A percentile compares a stretch with the other conserved stretches of the same genome.
These are phyloP conservation scores for Fusarium pininemorale DNA, from an alignment of 2,329 filamentous ascomycete species.

Conservation along the genomic window DNA sequence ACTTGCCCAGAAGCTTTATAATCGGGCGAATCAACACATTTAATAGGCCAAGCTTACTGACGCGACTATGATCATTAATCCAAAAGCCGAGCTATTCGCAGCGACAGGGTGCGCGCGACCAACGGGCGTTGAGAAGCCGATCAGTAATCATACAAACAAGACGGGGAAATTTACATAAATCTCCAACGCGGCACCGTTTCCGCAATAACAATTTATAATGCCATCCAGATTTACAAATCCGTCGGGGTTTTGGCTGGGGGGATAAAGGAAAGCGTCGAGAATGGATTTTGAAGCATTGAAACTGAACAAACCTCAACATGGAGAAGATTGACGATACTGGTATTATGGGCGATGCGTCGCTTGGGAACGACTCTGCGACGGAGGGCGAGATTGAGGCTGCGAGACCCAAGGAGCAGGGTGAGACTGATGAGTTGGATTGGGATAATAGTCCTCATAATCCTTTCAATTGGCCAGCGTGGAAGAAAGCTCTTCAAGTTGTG, in stretches of 20 bases:
- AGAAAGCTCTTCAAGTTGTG: constrained; percentile 51
- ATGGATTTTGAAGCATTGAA: background rate
- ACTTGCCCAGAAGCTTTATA: background rate
- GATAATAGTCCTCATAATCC: constrained; percentile 56
- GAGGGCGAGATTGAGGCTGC: constrained; percentile 46
- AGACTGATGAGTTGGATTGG: constrained; percentile 43
- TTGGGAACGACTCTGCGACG: constrained; percentile 18
- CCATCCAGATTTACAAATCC: background rate
- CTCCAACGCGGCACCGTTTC: background rate
- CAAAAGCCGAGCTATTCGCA: background rate
- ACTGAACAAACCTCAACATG: constrained; percentile 5
- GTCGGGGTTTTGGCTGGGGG: background rate
- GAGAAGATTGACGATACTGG: background rate
- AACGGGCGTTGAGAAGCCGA: background rate
- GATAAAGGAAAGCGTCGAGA: background rate
- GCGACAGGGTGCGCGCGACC: background rate
- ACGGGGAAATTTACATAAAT: background rate
- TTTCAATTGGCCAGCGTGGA: constrained; percentile 58
- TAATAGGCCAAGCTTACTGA: background rate
- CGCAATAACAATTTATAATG: background rate
- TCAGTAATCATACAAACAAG: constrained; percentile 24
- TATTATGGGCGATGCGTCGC: background rate
- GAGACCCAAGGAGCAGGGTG: constrained; percentile 1
- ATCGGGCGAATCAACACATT: background rate
- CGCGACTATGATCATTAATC: constrained; percentile 26